Evolutionary conservation across 148 eudicot species (phyloP).

Genomic region (Chenopodium formosanum): DNA sequence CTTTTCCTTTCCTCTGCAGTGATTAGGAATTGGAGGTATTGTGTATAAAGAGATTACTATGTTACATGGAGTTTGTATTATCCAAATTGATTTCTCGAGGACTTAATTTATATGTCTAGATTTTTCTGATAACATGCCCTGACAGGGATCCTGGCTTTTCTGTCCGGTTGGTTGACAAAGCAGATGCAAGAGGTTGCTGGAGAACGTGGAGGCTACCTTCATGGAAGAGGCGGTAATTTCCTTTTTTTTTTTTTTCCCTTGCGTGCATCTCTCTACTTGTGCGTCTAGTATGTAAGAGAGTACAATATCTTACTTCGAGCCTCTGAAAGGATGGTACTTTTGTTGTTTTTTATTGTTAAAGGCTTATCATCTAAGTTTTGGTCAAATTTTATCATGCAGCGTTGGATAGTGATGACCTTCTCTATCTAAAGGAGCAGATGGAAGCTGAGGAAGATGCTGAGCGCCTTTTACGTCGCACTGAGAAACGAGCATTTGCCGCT

Average conservation of each 20-base stretch:
- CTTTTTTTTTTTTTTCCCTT: neutral
- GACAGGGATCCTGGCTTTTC: slow-evolving; percentile 94
- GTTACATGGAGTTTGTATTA: neutral
- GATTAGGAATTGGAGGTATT: neutral
- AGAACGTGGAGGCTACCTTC: slow-evolving; percentile 99
- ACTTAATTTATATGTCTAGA: slow-evolving; percentile 11
- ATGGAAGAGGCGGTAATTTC: slow-evolving; percentile 89
- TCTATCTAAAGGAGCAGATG: slow-evolving; percentile 98
- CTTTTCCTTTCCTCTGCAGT: neutral
- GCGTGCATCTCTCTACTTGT: neutral
- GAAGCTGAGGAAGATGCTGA: slow-evolving; percentile 99
- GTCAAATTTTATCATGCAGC: slow-evolving; percentile 64
- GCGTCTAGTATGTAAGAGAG: neutral
- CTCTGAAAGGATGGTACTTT: neutral
- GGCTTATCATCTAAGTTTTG: slow-evolving; percentile 22
- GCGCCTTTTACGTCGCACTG: slow-evolving; percentile 89
- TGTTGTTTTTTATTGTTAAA: neutral
- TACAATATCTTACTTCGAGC: neutral
- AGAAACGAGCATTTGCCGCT: slow-evolving; percentile 96
- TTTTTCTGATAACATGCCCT: slow-evolving; percentile 92
- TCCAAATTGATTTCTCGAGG: neutral
- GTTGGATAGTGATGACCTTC: slow-evolving; percentile 97
- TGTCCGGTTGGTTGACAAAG: slow-evolving; percentile 60
- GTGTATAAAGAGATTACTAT: neutral
- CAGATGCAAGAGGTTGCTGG: slow-evolving; percentile 99